Percentiles rank a stretch among this genome's conserved stretches.
Evolutionary conservation across 306 rosid species (phyloP).

Genomic region (Abrus pulchellus): DNA sequence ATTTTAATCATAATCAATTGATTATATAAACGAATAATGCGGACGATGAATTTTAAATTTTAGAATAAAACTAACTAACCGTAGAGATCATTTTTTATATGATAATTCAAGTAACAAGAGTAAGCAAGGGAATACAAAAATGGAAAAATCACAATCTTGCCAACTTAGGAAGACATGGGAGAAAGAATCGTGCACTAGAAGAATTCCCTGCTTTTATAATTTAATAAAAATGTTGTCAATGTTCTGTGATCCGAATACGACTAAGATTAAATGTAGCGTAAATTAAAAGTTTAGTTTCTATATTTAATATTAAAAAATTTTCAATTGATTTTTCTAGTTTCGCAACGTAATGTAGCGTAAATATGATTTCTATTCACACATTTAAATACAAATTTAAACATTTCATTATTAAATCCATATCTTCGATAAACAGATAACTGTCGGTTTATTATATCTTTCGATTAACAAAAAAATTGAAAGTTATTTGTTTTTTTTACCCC

Average conservation of each 20-base stretch:
- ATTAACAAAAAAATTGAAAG: not conserved
- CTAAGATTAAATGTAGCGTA: not conserved
- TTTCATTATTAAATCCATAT: not conserved
- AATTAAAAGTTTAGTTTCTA: too few relatives aligned
- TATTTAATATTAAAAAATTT: too few relatives aligned
- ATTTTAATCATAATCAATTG: not conserved
- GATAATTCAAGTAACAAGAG: not conserved
- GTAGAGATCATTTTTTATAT: not conserved
- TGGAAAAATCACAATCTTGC: not conserved
- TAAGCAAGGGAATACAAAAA: not conserved
- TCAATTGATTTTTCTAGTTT: too few relatives aligned
- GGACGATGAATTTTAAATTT: slow-evolving; percentile 1
- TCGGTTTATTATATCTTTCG: not conserved
- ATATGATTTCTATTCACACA: too few relatives aligned
- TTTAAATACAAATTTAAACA: not conserved
- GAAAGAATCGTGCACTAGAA: not conserved
- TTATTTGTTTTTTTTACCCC: too few relatives aligned
- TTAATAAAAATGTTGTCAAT: not conserved
- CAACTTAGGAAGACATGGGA: slow-evolving; percentile 6
- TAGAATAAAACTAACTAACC: not conserved
- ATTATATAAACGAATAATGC: not conserved
- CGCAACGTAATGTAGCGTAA: too few relatives aligned
- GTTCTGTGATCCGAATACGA: not conserved
- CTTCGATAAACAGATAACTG: not conserved
- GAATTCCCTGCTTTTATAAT: not conserved